Percentiles rank a stretch among this genome's conserved stretches.
Evolutionary conservation across 352 stramenopile species (phyloP).

Genomic region (Pythium insidiosum): DNA sequence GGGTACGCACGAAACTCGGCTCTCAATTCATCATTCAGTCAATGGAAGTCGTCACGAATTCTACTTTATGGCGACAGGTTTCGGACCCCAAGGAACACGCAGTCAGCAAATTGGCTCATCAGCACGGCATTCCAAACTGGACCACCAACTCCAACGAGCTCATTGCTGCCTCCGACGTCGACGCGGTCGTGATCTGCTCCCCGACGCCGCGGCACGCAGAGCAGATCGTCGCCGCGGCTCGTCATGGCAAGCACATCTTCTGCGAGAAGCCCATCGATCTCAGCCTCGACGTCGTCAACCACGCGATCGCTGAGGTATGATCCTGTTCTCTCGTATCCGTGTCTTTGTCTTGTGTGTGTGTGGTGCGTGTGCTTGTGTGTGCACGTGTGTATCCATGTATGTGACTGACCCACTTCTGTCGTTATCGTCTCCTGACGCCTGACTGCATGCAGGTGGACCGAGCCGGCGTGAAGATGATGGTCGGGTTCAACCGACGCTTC

Average conservation of each 20-base stretch:
- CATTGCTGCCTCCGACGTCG: constrained; percentile 88
- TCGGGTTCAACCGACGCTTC: constrained; percentile 91
- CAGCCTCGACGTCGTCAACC: constrained; percentile 60
- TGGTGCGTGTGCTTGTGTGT: too few species aligned
- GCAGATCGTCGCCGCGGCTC: constrained; percentile 91
- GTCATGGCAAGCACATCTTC: constrained; percentile 92
- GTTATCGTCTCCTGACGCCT: too few species aligned
- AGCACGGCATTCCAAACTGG: constrained; percentile 51
- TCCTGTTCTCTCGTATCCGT: too few species aligned
- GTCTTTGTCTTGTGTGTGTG: too few species aligned
- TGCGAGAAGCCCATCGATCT: constrained; percentile 95
- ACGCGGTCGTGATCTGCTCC: constrained; percentile 96
- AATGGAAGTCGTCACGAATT: too few species aligned
- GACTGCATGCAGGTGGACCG: constrained; percentile 15
- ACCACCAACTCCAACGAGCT: constrained; percentile 85
- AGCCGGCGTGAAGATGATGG: constrained; percentile 92
- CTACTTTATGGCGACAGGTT: too few species aligned
- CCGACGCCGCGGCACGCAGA: constrained; percentile 90
- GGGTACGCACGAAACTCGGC: too few species aligned
- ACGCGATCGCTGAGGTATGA: constrained; percentile 50
- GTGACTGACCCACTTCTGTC: too few species aligned
- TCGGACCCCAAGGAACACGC: constrained; percentile 14
- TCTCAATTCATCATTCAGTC: too few species aligned
- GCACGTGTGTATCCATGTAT: too few species aligned
- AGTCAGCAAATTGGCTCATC: constrained; percentile 24